Base-by-base conservation (phyloP, 179 eudicot genomes). In the Patellifolia procumbens region DNA sequence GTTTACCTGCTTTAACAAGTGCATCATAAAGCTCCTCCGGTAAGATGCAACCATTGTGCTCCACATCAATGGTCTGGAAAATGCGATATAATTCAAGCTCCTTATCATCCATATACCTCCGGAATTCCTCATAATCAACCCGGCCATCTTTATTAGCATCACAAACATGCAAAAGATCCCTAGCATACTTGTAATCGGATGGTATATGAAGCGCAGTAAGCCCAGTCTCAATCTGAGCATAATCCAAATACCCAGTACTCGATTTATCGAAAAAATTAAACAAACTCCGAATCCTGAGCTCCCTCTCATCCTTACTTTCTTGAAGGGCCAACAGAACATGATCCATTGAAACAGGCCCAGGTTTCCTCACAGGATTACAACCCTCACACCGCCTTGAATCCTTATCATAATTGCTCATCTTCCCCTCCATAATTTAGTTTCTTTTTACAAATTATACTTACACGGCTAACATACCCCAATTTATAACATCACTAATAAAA, bases 11-110 rank as follows among this genome's bases (percentile, higher is more conserved):
- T 83, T 90, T 92, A 67, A 88, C 83, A 79, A 94, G 97, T 32
- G 98, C 98, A 88, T 90, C 98, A 88, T 87, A 90, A 20, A 94
- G 90, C 86, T 90, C 98, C 85, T 92, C 97, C 1, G 98, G 97
- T 85, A 88, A 79, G 72, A 94, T 94, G 74, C 96, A 92, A 2
- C 98, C 98, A 81, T 84, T 94, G 61, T 94, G 98, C 75, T 92
- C 94, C 16, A 94, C 97, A 84, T 94, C 98, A 84, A 94, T 94
- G 1, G 92, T 92, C 74, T 94, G 97, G 72, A 94, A 94, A 86
- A 94, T 92, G 42, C 87, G 83, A 87, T 94, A 94, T 62, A 94
- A 83, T 74, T 94, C 98, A 2, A 94, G 91, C 85, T 94, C 98
- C 87, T 94, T 94, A 81, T 86, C 96, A 86, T 94, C 96, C 98